Evolutionary conservation across 768 basidiomycete species (phyloP), one percentile per base, ranked within the genome.

Genomic region (Collybiopsis confluens): DNA sequence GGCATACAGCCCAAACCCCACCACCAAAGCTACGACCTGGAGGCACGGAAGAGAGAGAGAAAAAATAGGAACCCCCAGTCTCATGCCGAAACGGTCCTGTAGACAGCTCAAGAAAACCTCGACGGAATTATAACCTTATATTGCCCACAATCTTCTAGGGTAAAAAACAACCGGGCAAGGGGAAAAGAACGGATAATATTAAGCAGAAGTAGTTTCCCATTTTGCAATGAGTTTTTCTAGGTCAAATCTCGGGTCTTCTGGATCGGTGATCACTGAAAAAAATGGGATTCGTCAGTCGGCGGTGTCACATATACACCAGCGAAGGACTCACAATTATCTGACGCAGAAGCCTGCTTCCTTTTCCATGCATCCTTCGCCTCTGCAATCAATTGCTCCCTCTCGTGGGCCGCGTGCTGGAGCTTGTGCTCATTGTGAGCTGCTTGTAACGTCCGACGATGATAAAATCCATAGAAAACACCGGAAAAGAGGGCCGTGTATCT

Each of bases 221-320:
- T 84, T 82, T 41, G 78, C 76, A 67, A 91, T 64, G 56, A 97
- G 73, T 71, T 92, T 92, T 79, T 98, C 96, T 67, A 98, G 77
- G 78, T 98, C 94, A 72, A 98, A 99, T 59, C 82, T 84, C 50
- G 96, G 92, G 71, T 98, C 86, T 62, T 98, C 96, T 38, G 94
- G 91, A 77, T 99, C 85, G 59, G 92, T 88, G 59, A 97, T 76
- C 60, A 96, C 94, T 95, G 70, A 36, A 51, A 43, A 51, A 30
- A 52, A 15, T 7, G 15, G 33, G n/a, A n/a, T n/a, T n/a, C n/a
- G n/a, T n/a, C n/a, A n/a, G n/a, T n/a, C n/a, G n/a, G n/a, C n/a
- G n/a, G n/a, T n/a, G n/a, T n/a, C n/a, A n/a, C n/a, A n/a, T n/a
- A n/a, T n/a, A n/a, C n/a, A n/a, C n/a, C n/a, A n/a, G n/a, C n/a